Base-by-base conservation (phyloP, 352 stramenopile genomes). In the Pseudoperonospora humuli region DNA sequence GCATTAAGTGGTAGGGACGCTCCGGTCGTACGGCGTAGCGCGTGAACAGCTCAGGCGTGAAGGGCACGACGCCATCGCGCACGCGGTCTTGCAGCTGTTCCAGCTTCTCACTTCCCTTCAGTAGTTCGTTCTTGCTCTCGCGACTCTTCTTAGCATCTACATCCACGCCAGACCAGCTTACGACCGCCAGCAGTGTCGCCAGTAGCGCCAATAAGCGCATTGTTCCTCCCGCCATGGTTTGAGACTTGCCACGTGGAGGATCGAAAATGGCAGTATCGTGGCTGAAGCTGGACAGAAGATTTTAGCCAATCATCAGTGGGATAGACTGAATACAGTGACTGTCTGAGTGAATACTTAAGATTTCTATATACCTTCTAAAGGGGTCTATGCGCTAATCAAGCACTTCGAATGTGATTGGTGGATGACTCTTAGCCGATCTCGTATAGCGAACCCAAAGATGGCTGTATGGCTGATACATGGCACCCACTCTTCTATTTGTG, bases 1-100 rank as follows among this genome's bases (percentile, higher is more conserved):
- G 47, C 42, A 93, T 60, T 18, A 89, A 33, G 44, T 93, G 80
- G 60, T 90, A 93, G 35, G 80, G 80, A 21, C 80, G 77, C 36
- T 90, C 76, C 0, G 80, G 69, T 1, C 74, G 74, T 39, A 72
- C 33, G 11, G 70, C 76, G 21, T 77, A 73, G 44, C 74, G 61
- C 8, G 66, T 52, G 53, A 83, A 93, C 14, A 64, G 56, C 2
- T 86, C 70, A 40, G 26, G 52, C 10, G 57, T 72, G 37, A 93
- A 77, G 31, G 65, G 41, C 26, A 93, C 43, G 29, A 89, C 60
- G 37, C 75, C 75, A 37, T 86, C 67, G 26, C 66, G 64, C 52
- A 81, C 56, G 40, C 50, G 60, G 9, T 46, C 49, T 5, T 68
- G 57, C 13, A 92, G 63, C 53, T 71, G 55, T 26, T 51, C 62